Conservation (phyloP, 2,329 filamentous ascomycete species). For the Didymella keratinophila region DNA sequence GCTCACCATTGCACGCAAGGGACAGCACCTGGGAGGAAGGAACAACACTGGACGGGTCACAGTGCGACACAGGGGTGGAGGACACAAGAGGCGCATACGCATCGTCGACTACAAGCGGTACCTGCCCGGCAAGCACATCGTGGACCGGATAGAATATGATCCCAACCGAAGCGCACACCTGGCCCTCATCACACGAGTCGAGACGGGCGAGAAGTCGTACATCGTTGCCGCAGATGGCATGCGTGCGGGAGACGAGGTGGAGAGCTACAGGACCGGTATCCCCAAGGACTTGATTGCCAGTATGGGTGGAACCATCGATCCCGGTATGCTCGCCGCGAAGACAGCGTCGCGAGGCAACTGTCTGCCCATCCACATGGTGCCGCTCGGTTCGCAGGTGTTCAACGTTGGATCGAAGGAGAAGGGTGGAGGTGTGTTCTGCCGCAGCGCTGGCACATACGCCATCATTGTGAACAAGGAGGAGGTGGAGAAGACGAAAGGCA, state of each 20-base stretch:
- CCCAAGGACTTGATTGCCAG: slow-evolving; percentile 84
- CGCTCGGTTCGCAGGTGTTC: slow-evolving; percentile 90
- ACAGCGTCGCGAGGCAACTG: slow-evolving; percentile 96
- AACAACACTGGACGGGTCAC: slow-evolving; percentile 88
- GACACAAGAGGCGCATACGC: slow-evolving; percentile 88
- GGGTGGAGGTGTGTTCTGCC: slow-evolving; percentile 86
- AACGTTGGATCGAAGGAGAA: slow-evolving; percentile 80
- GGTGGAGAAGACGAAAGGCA: slow-evolving; percentile 62
- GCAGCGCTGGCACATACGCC: slow-evolving; percentile 91
- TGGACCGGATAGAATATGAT: slow-evolving; percentile 96
- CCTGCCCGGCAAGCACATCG: slow-evolving; percentile 80
- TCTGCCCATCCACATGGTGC: slow-evolving; percentile 93
- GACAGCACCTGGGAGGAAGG: slow-evolving; percentile 89
- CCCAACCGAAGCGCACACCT: slow-evolving; percentile 93
- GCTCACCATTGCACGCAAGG: slow-evolving; percentile 91
- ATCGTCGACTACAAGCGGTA: slow-evolving; percentile 87
- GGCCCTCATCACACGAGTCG: slow-evolving; percentile 79
- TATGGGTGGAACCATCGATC: slow-evolving; percentile 93
- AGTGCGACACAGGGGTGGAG: slow-evolving; percentile 90
- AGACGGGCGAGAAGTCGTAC: slow-evolving; percentile 81
- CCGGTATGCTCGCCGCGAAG: slow-evolving; percentile 92
- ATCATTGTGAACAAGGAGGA: slow-evolving; percentile 90
- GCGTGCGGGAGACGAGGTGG: slow-evolving; percentile 86
- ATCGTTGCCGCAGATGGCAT: slow-evolving; percentile 96
- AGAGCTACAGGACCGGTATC: slow-evolving; percentile 91